Evolutionary conservation across 2,329 filamentous ascomycete species (phyloP).

Genomic region (Fusarium udum): DNA sequence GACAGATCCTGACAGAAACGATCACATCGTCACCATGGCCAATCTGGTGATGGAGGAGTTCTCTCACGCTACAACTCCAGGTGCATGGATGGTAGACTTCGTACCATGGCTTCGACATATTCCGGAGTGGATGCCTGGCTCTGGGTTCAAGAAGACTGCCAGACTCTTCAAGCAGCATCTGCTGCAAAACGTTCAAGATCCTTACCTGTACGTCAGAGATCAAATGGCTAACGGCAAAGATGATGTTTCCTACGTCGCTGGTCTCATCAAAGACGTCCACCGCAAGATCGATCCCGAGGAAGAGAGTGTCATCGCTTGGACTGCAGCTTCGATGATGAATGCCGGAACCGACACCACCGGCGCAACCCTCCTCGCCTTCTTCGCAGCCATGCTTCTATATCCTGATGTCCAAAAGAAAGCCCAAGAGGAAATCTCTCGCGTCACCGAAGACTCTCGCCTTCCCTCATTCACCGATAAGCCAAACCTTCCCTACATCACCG

Average conservation of each 20-base stretch:
- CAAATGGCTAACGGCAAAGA: neutral
- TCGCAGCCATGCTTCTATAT: constrained; percentile 58
- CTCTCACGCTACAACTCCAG: constrained; percentile 5
- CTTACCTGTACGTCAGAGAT: neutral
- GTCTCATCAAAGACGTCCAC: neutral
- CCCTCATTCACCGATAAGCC: constrained; percentile 55
- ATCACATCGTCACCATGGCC: neutral
- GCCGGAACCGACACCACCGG: constrained; percentile 47
- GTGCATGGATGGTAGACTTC: constrained; percentile 11
- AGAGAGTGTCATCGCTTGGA: constrained; percentile 14
- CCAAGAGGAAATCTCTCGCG: constrained; percentile 53
- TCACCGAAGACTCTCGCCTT: constrained; percentile 54
- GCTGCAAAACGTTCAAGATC: neutral
- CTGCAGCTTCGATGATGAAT: constrained; percentile 34
- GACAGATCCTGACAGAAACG: neutral
- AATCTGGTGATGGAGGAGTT: constrained; percentile 23
- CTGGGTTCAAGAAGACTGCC: constrained; percentile 2
- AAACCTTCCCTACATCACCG: constrained; percentile 54
- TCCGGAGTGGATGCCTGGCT: constrained; percentile 9
- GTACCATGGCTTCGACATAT: neutral
- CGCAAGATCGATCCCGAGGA: constrained; percentile 7
- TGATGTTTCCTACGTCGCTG: constrained; percentile 5
- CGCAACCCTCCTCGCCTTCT: constrained; percentile 44
- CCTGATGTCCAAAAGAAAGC: constrained; percentile 54
- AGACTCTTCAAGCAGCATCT: neutral